These are phyloP conservation scores for Artemisia argyi DNA, from an alignment of 129 eudicot species.

Conservation along the genomic window DNA sequence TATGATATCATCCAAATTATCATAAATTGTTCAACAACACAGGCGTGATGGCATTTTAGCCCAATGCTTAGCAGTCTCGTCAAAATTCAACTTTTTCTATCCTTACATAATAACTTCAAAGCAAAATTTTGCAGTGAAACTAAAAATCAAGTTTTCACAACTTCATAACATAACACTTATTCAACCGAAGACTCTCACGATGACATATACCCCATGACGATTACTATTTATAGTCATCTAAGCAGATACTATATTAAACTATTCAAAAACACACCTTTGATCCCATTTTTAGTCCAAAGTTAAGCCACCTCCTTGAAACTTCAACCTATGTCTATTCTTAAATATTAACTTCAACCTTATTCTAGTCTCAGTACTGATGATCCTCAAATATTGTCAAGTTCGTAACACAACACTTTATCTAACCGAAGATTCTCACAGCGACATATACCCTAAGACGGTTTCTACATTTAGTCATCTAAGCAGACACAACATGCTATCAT, in stretches of 20 bases:
- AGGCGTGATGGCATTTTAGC: background rate
- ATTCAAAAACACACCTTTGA: no score
- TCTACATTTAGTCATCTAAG: background rate
- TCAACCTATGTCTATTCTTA: constrained; percentile 4
- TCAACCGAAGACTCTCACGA: no score
- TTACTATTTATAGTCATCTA: no score
- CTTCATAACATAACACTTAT: no score
- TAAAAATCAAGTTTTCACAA: no score
- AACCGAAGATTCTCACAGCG: background rate
- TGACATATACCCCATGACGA: no score
- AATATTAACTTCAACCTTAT: background rate
- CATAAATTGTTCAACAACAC: background rate
- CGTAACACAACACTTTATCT: background rate
- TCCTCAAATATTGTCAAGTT: background rate
- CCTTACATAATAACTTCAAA: no score
- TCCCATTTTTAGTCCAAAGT: no score
- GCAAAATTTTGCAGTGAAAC: no score
- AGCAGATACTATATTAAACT: no score
- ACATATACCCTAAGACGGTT: background rate
- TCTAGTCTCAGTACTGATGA: background rate
- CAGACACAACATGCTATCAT: background rate
- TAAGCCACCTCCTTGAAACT: background rate
- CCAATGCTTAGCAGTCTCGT: background rate
- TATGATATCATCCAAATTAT: background rate
- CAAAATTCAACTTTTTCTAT: no score